Percentiles rank a stretch among this genome's conserved stretches.
phyloP scores from a whole-genome alignment of 192 early-diverging fungal species.

The Coemansia sp. region DNA sequence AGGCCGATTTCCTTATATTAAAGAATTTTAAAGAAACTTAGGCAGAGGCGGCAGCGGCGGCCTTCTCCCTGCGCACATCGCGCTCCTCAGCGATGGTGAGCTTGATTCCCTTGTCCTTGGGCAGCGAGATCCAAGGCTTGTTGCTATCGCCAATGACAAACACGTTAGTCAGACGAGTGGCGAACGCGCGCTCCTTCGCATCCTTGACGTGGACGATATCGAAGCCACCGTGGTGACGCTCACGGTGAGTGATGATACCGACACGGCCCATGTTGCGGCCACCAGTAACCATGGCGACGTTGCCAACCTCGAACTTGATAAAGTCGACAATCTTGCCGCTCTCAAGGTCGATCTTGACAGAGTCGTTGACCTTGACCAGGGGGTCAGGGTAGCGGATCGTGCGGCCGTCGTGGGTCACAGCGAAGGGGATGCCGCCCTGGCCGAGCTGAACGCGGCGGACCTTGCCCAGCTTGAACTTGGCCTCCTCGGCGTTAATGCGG shows the following conservation, averaged over 20 bases:
- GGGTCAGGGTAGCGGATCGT: slow-evolving; percentile 99
- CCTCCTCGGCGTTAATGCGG: slow-evolving; percentile 96
- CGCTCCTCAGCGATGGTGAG: slow-evolving; percentile 99
- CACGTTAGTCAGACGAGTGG: slow-evolving; percentile 97
- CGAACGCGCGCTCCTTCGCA: slow-evolving; percentile 88
- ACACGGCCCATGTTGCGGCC: slow-evolving; percentile 98
- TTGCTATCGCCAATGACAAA: slow-evolving; percentile 79
- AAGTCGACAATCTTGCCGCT: slow-evolving; percentile 88
- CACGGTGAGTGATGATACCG: slow-evolving; percentile 93
- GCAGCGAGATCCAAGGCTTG: slow-evolving; percentile 94
- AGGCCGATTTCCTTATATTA: background rate
- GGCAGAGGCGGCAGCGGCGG: slow-evolving; percentile 48
- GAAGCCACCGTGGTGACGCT: slow-evolving; percentile 96
- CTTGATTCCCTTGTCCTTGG: slow-evolving; percentile 99
- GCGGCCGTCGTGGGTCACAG: slow-evolving; percentile 98
- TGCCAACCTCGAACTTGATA: slow-evolving; percentile 97
- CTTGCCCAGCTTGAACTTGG: slow-evolving; percentile 99
- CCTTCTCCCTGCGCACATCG: slow-evolving; percentile 81
- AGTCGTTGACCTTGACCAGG: slow-evolving; percentile 98
- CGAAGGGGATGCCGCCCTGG: slow-evolving; percentile 91
- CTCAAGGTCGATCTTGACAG: slow-evolving; percentile 95
- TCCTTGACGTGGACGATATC: slow-evolving; percentile 99
- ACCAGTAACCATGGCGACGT: slow-evolving; percentile 95
- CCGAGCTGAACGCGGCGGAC: slow-evolving; percentile 94
- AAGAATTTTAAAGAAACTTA: slow-evolving; percentile 14